Percentiles rank a stretch among this genome's conserved stretches.
These are phyloP conservation scores for Cryptococcus sp. DNA, from an alignment of 1,284 basidiomycete genomes.

Conservation along the genomic window DNA sequence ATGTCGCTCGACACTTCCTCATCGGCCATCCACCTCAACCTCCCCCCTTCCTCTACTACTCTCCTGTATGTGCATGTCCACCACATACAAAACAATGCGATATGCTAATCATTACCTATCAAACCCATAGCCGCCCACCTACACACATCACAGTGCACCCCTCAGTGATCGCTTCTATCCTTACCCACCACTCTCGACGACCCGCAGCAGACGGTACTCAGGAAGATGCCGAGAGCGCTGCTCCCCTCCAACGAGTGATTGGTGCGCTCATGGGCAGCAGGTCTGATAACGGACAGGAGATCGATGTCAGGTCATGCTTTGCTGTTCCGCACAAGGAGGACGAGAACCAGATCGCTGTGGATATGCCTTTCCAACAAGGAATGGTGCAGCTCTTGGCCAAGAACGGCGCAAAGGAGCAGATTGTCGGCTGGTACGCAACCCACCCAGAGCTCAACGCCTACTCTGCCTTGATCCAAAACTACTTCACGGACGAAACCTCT, in stretches of 20 bases:
- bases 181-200: slow-evolving; percentile 94
- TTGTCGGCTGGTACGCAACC: slow-evolving; percentile 67
- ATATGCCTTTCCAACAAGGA: slow-evolving; percentile 92
- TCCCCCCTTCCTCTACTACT: slow-evolving; percentile 45
- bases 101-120: slow-evolving; percentile 3
- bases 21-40: slow-evolving; percentile 51
- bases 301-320: slow-evolving; percentile 77
- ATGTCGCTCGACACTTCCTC: slow-evolving; percentile 52
- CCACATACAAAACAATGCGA: not conserved
- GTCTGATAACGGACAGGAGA: slow-evolving; percentile 64
- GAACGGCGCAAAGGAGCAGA: slow-evolving; percentile 51
- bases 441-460: slow-evolving; percentile 89
- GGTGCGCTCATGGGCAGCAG: slow-evolving; percentile 91
- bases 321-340: slow-evolving; percentile 91
- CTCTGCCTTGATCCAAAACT: slow-evolving; percentile 97
- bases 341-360: slow-evolving; percentile 86
- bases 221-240: slow-evolving; percentile 6
- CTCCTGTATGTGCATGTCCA: slow-evolving; percentile 28
- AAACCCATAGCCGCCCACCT: slow-evolving; percentile 60
- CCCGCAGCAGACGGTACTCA: slow-evolving; percentile 63
- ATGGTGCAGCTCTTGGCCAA: slow-evolving; percentile 78
- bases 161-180: slow-evolving; percentile 90
- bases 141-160: slow-evolving; percentile 81
- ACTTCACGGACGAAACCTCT: slow-evolving; percentile 89
- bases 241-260: slow-evolving; percentile 68